Percentiles rank a stretch among this genome's conserved stretches.
Evolutionary conservation across 2,329 filamentous ascomycete genomes (phyloP).

Genomic region (Hymenotorrendiella dingleyae): DNA sequence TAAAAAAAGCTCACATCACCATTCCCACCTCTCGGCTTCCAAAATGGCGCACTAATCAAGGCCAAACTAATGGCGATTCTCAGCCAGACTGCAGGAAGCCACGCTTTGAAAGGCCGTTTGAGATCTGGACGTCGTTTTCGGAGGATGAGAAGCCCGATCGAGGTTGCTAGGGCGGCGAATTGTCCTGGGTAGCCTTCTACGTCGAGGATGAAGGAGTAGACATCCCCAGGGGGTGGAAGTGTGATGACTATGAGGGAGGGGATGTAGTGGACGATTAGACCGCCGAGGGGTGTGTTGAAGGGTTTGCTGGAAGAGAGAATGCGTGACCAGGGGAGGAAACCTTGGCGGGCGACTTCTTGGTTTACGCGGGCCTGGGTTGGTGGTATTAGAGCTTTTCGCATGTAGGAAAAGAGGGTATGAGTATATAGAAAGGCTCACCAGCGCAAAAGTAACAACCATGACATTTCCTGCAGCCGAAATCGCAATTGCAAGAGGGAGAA

Average conservation of each 20-base stretch:
- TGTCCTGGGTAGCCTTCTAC: slow-evolving; percentile 38
- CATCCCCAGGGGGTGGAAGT: slow-evolving; percentile 39
- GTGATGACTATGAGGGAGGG: slow-evolving; percentile 53
- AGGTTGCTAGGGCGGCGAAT: slow-evolving; percentile 35
- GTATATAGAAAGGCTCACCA: slow-evolving; percentile 42
- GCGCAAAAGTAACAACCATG: slow-evolving; percentile 42
- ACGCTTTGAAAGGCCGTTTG: slow-evolving; percentile 25
- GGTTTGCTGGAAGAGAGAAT: slow-evolving; percentile 28
- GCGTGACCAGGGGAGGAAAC: slow-evolving; percentile 39
- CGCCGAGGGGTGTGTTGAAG: slow-evolving; percentile 27
- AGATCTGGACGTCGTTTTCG: slow-evolving; percentile 46
- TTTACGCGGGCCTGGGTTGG: slow-evolving; percentile 41
- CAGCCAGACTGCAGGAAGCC: slow-evolving; percentile 29
- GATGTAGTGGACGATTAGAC: slow-evolving; percentile 53
- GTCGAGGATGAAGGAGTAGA: slow-evolving; percentile 33
- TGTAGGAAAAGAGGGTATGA: slow-evolving; percentile 12
- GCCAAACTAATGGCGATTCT: slow-evolving; percentile 25
- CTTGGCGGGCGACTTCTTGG: slow-evolving; percentile 43
- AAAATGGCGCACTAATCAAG: slow-evolving; percentile 32
- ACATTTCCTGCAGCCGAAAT: slow-evolving; percentile 44
- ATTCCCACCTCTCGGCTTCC: slow-evolving; percentile 35
- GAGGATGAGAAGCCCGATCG: slow-evolving; percentile 37
- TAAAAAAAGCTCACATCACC: slow-evolving; percentile 43
- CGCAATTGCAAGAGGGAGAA: slow-evolving; percentile 41
- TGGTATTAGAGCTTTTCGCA: too few relatives aligned